A percentile compares a stretch with the other conserved stretches of the same genome.
Conservation (phyloP, 768 basidiomycete genomes). For the Naganishia vaughanmartiniae region DNA sequence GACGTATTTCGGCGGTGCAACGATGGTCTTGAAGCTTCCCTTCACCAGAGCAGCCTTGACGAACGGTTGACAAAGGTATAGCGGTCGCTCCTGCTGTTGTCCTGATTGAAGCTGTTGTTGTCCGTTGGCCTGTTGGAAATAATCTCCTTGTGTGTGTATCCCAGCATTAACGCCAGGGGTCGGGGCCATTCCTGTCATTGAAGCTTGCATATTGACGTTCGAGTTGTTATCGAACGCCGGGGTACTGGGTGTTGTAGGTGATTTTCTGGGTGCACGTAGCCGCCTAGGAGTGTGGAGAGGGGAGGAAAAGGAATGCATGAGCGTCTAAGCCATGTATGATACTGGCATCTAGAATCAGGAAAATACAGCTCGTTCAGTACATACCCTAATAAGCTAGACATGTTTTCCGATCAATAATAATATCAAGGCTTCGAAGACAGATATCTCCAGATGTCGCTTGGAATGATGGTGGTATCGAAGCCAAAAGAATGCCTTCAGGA, state of each 20-base stretch:
- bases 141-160: constrained; percentile 18
- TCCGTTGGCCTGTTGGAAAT: constrained; percentile 7
- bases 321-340: background rate
- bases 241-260: constrained; percentile 36
- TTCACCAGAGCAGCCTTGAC: constrained; percentile 93
- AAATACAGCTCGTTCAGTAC: background rate
- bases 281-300: constrained; percentile 37
- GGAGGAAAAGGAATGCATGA: background rate
- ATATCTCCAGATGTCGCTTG: too few species aligned
- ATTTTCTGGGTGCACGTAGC: constrained; percentile 51
- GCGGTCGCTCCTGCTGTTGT: constrained; percentile 38
- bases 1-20: constrained; percentile 90
- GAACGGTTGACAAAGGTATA: constrained; percentile 91
- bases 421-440: too few species aligned
- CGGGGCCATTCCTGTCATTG: constrained; percentile 13
- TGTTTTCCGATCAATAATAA: background rate
- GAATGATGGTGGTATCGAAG: too few species aligned
- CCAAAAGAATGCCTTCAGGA: too few species aligned
- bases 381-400: constrained; percentile 22
- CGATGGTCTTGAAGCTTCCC: constrained; percentile 97
- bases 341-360: background rate
- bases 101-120: constrained; percentile 1
- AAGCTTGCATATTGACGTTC: constrained; percentile 24
- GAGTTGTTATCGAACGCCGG: constrained; percentile 38
- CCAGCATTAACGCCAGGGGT: constrained; percentile 17